Conservation (phyloP, 2,329 filamentous ascomycete genomes). For the Cryphonectria radicalis region DNA sequence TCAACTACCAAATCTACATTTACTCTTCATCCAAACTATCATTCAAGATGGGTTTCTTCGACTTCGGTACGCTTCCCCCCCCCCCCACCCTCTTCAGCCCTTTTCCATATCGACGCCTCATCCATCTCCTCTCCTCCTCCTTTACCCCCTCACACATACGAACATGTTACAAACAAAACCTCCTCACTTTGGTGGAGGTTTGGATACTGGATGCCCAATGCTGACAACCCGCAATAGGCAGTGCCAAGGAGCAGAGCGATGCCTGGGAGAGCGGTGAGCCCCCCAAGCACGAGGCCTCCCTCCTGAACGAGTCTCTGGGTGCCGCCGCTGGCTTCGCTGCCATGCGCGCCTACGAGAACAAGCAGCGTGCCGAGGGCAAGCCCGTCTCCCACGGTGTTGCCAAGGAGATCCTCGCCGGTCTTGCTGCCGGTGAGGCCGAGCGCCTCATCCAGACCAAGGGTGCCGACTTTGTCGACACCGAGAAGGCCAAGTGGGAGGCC, state of each 20-base stretch:
- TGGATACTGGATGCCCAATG: not conserved
- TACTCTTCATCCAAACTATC: not conserved
- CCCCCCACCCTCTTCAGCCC: not conserved
- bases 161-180: not conserved
- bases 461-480: conserved; percentile 60
- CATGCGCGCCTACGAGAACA: conserved; percentile 80
- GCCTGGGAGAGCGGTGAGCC: conserved; percentile 51
- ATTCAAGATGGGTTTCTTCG: conserved; percentile 31
- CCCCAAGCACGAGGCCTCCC: conserved; percentile 59
- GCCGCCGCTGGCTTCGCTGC: conserved; percentile 78
- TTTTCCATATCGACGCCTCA: not conserved
- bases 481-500: conserved; percentile 63
- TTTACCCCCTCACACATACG: not conserved
- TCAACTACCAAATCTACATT: not conserved
- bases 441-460: conserved; percentile 74
- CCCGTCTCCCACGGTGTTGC: conserved; percentile 73
- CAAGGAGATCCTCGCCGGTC: conserved; percentile 75
- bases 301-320: conserved; percentile 75
- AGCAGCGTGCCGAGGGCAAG: conserved; percentile 73
- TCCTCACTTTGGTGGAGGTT: not conserved
- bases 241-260: conserved; percentile 36
- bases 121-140: not conserved
- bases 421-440: conserved; percentile 77
- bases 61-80: conserved; percentile 29
- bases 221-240: conserved; percentile 6